A percentile compares a stretch with the other conserved stretches of the same genome.
Evolutionary conservation across 441 rosid genomes (phyloP).

Genomic region (Syzygium malaccense): DNA sequence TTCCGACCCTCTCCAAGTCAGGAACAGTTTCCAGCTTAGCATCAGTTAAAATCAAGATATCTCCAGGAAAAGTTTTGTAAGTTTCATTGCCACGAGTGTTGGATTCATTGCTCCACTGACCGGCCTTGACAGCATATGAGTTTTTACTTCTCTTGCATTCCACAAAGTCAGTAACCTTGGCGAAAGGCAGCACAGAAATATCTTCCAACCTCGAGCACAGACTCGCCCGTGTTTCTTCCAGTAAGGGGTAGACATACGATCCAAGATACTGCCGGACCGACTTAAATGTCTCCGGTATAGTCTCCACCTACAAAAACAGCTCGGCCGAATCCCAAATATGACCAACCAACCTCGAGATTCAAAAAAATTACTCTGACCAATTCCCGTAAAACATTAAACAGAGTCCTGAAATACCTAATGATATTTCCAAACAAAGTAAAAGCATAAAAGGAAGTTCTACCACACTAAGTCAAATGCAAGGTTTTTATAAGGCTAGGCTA

Average conservation of each 20-base stretch:
- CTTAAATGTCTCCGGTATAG: conserved; percentile 26
- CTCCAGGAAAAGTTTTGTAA: conserved; percentile 41
- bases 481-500: neutral
- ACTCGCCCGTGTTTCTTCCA: conserved; percentile 40
- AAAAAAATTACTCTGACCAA: neutral
- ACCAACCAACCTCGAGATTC: neutral
- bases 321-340: neutral
- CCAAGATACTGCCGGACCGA: conserved; percentile 21
- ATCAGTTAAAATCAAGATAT: conserved; percentile 28
- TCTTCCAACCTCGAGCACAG: conserved; percentile 21
- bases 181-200: conserved; percentile 28
- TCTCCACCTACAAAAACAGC: conserved; percentile 21
- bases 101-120: conserved; percentile 31
- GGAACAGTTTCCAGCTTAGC: conserved; percentile 27
- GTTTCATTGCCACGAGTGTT: conserved; percentile 25
- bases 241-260: conserved; percentile 27
- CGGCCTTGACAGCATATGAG: neutral
- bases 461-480: neutral
- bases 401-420: neutral
- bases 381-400: neutral
- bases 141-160: neutral
- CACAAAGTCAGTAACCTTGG: conserved; percentile 13
- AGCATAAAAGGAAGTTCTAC: neutral
- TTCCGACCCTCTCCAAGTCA: conserved; percentile 32
- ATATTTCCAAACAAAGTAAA: neutral